A percentile compares a stretch with the other conserved stretches of the same genome.
phyloP scores from a whole-genome alignment of 306 rosid species.

The Rosa multiflora region DNA sequence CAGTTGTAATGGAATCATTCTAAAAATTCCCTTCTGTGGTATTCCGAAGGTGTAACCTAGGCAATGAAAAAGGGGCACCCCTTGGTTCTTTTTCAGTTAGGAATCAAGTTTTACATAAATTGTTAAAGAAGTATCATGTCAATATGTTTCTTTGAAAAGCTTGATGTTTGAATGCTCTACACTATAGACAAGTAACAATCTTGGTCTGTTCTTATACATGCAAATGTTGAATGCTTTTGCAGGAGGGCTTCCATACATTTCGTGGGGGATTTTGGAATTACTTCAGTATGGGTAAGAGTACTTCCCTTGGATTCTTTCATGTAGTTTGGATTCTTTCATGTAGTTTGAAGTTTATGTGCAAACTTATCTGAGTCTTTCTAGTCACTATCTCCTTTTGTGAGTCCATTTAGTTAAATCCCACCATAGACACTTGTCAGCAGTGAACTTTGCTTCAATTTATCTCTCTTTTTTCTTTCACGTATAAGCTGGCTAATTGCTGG shows the following conservation, averaged over 20 bases:
- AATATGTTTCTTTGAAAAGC: constrained; percentile 1
- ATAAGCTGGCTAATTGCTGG: neutral
- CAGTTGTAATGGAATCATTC: neutral
- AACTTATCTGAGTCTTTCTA: constrained; percentile 10
- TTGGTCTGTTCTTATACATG: constrained; percentile 5
- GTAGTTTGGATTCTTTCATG: constrained; percentile 15
- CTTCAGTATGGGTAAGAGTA: constrained; percentile 91
- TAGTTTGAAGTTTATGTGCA: constrained; percentile 24
- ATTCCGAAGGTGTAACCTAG: neutral
- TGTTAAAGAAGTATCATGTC: neutral
- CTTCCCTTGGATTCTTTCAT: constrained; percentile 19
- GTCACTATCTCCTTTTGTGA: neutral
- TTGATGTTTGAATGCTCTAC: constrained; percentile 10
- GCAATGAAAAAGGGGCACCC: neutral
- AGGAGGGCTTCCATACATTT: constrained; percentile 88
- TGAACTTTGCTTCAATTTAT: neutral
- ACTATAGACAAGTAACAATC: neutral
- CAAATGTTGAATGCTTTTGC: constrained; percentile 36
- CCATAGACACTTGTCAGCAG: neutral
- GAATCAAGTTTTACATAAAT: neutral
- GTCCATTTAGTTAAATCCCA: neutral
- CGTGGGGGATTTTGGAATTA: constrained; percentile 99
- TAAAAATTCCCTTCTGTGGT: neutral
- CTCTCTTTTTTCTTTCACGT: neutral
- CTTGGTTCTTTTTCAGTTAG: neutral